Base-by-base conservation (phyloP, 1,284 basidiomycete species). In the Apiotrichum gamsii region DNA sequence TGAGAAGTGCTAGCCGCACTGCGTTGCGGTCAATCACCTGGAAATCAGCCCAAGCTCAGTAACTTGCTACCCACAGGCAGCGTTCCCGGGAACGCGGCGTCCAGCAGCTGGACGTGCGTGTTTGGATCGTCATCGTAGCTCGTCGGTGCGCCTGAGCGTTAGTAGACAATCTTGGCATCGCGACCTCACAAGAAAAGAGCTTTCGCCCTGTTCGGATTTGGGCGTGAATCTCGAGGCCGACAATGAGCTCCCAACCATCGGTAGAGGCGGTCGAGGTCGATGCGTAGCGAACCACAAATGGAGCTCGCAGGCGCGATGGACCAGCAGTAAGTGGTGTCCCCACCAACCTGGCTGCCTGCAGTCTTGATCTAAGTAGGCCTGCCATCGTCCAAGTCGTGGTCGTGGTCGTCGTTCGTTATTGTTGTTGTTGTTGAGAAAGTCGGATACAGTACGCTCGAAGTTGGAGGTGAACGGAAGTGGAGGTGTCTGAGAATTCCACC, bases 201-300 rank as follows among this genome's bases (percentile, higher is more conserved):
- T 98, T 98, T 50, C 77, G 75, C 43, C 82, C 80, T 11, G 89
- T 84, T 67, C 85, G 87, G 60, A 98, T 81, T 71, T 98, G 94
- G 0, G 90, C 87, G 65, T 98, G 95, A 10, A 93, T 88, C 66
- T 98, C 94, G 39, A 98, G 84, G 20, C 95, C 95, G 37, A 98
- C 83, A 43, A 95, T 78, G 18, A 93, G 82, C 59, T 86, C 78
- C 87, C 87, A 93, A 8, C 81, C 85, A 15, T 54, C 52, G 11
- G 31, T 9, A 10, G 31, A 1, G 19, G 41, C 6, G 4, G 32
- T 19, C 8, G 45, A 29, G 14, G 14, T 24, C 24, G 21, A 31
- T 35, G 41, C 29, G 21, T 5, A 29, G 15, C 32, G 28, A 11
- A 11, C 6, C 6, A 28, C 6, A 6, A 28, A 28, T 11, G 25